Percentiles rank a stretch among this genome's conserved stretches.
Conservation (phyloP, 306 rosid genomes). For the Senna siamea region DNA sequence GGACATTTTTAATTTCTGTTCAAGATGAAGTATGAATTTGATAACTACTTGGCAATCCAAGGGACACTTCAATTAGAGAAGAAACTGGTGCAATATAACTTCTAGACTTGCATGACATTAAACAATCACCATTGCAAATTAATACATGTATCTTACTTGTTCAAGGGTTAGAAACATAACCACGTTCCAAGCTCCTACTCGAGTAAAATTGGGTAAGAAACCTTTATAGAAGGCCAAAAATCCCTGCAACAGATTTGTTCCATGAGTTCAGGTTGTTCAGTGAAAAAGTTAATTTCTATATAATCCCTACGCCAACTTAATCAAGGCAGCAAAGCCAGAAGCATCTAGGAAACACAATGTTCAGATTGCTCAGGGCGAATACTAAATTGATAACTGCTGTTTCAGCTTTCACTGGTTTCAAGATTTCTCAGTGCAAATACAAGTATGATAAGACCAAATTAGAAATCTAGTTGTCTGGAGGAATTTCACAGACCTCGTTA, state of each 20-base stretch:
- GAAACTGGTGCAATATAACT: neutral
- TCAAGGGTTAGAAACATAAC: slow-evolving; percentile 88
- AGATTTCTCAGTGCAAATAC: slow-evolving; percentile 28
- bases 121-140: neutral
- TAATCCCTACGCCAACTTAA: slow-evolving; percentile 1
- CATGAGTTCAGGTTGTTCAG: slow-evolving; percentile 27
- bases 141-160: slow-evolving; percentile 68
- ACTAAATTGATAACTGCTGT: slow-evolving; percentile 1
- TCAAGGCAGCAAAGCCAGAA: slow-evolving; percentile 27
- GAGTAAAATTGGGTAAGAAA: slow-evolving; percentile 81
- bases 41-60: neutral
- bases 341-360: slow-evolving; percentile 1
- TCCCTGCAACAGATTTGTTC: slow-evolving; percentile 68
- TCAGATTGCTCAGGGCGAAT: slow-evolving; percentile 2
- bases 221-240: slow-evolving; percentile 93
- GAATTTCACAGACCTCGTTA: slow-evolving; percentile 71
- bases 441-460: slow-evolving; percentile 31
- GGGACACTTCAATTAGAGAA: neutral
- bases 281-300: slow-evolving; percentile 12
- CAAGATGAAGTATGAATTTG: neutral
- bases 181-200: slow-evolving; percentile 89
- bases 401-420: neutral
- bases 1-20: neutral
- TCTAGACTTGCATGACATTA: slow-evolving; percentile 22
- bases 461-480: slow-evolving; percentile 5